phyloP scores from a whole-genome alignment of 192 early-diverging fungal genomes.

The Thamnidium elegans region DNA sequence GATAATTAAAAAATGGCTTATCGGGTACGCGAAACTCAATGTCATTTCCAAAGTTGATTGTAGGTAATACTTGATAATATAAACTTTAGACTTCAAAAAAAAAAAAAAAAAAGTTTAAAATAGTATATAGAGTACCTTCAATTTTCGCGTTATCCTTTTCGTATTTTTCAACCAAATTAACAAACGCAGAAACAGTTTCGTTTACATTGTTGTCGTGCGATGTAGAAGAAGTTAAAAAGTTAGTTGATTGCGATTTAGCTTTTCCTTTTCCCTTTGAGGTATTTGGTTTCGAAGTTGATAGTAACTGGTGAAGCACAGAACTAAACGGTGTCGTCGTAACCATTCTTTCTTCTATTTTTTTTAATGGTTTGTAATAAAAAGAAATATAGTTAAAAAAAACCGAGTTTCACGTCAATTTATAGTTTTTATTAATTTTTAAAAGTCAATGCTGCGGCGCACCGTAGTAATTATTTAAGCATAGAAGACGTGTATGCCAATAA shows the following conservation, averaged over 20 bases:
- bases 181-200: constrained; percentile 3
- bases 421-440: too few species aligned
- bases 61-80: background rate
- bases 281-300: background rate
- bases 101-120: background rate
- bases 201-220: background rate
- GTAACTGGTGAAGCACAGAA: constrained; percentile 20
- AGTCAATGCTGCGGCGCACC: too few species aligned
- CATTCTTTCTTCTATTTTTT: too few species aligned
- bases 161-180: background rate
- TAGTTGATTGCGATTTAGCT: background rate
- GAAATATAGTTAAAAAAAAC: too few species aligned
- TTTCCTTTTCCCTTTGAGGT: constrained; percentile 21
- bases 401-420: too few species aligned
- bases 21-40: constrained; percentile 3
- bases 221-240: background rate
- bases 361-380: too few species aligned
- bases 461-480: too few species aligned
- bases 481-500: too few species aligned
- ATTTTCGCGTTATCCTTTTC: background rate
- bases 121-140: background rate
- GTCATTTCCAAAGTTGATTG: background rate
- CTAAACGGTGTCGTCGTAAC: constrained; percentile 11
- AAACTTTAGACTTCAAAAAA: background rate
- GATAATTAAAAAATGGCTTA: background rate